A percentile compares a stretch with the other conserved stretches of the same genome.
Evolutionary conservation across 805 yeast genomes (phyloP).

Genomic region (Barnettozyma wickerhamii): DNA sequence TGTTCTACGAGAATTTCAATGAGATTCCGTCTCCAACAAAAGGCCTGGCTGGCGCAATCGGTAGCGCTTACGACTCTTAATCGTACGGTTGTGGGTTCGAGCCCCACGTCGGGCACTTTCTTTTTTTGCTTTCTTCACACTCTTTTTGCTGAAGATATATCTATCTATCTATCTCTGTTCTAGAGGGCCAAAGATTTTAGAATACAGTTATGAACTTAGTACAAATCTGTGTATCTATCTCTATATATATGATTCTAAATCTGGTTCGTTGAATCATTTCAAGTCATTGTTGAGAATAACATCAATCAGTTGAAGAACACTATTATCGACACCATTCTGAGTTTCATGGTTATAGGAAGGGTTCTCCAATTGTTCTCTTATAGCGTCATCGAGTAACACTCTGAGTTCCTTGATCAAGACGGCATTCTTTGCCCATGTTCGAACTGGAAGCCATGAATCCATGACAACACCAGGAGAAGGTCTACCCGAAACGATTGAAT

Average conservation of each 20-base stretch:
- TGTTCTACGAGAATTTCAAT: too few relatives aligned
- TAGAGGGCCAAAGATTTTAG: too few relatives aligned
- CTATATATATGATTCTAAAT: too few relatives aligned
- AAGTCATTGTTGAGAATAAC: conserved; percentile 15
- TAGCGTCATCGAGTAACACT: conserved; percentile 57
- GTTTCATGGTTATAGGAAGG: conserved; percentile 33
- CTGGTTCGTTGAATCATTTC: too few relatives aligned
- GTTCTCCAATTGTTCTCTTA: conserved; percentile 54
- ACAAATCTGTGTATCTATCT: too few relatives aligned
- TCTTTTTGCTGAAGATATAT: neutral
- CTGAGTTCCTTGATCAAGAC: conserved; percentile 74
- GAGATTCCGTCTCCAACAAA: too few relatives aligned
- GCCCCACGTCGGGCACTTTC: conserved; percentile 31
- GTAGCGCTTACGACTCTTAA: conserved; percentile 33
- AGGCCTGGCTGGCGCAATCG: conserved; percentile 34
- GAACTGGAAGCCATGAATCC: conserved; percentile 85
- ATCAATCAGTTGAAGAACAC: conserved; percentile 38
- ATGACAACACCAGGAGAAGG: conserved; percentile 80
- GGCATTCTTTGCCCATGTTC: conserved; percentile 94
- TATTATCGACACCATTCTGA: conserved; percentile 25
- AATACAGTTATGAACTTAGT: too few relatives aligned
- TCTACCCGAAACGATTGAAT: conserved; percentile 34
- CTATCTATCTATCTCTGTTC: neutral
- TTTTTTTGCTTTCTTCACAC: conserved; percentile 4
- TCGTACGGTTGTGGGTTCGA: conserved; percentile 34